A percentile compares a stretch with the other conserved stretches of the same genome.
These are phyloP conservation scores for Trichoderma sp. DNA, from an alignment of 2,329 filamentous ascomycete genomes.

Conservation along the genomic window DNA sequence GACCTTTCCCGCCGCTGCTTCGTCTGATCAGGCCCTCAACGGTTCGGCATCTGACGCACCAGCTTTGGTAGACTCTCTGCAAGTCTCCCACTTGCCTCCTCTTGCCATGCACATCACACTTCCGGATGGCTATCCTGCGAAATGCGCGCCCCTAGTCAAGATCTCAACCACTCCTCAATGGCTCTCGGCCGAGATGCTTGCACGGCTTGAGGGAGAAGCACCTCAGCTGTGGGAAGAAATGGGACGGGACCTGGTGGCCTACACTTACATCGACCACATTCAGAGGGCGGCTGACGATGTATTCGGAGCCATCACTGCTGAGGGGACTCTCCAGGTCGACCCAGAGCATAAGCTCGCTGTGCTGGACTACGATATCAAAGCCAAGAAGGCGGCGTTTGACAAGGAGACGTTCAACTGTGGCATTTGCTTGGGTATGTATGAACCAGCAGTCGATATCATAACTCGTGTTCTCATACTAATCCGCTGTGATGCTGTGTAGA, in stretches of 20 bases:
- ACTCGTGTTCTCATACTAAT: slow-evolving; percentile 20
- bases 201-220: slow-evolving; percentile 49
- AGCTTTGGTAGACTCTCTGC: slow-evolving; percentile 41
- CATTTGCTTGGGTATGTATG: slow-evolving; percentile 64
- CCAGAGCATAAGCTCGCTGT: slow-evolving; percentile 65
- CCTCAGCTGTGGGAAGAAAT: slow-evolving; percentile 59
- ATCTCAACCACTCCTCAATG: slow-evolving; percentile 56
- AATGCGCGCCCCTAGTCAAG: slow-evolving; percentile 47
- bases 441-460: background rate
- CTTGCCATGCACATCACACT: slow-evolving; percentile 52
- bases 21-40: slow-evolving; percentile 15
- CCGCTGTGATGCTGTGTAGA: slow-evolving; percentile 46
- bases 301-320: slow-evolving; percentile 54
- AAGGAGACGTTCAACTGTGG: slow-evolving; percentile 83
- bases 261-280: slow-evolving; percentile 61
- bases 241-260: slow-evolving; percentile 57
- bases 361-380: slow-evolving; percentile 73
- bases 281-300: slow-evolving; percentile 57
- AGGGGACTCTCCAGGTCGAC: slow-evolving; percentile 50
- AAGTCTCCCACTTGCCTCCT: slow-evolving; percentile 56
- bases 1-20: slow-evolving; percentile 50
- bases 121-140: slow-evolving; percentile 56
- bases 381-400: slow-evolving; percentile 72
- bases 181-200: slow-evolving; percentile 50
- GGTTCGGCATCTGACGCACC: slow-evolving; percentile 8